phyloP scores from a whole-genome alignment of 257 asterid genomes.

The Nicotiana obtusifolia region DNA sequence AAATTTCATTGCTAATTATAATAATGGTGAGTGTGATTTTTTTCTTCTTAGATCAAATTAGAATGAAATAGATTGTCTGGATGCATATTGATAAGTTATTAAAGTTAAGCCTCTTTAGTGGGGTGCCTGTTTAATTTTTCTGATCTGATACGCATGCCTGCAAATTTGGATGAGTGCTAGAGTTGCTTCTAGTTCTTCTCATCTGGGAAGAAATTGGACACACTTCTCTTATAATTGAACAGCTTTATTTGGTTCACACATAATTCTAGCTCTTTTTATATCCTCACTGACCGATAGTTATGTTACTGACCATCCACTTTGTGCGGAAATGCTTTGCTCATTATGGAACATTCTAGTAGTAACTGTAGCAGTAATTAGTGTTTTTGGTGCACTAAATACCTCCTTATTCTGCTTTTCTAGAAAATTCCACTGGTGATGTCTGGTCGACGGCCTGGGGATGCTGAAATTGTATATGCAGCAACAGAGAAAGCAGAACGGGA shows the following conservation, averaged over 20 bases:
- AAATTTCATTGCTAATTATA: not conserved
- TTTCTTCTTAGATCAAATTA: not conserved
- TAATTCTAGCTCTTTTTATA: not conserved
- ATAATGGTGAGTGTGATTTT: not conserved
- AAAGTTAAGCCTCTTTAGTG: not conserved
- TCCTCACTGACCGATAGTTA: not conserved
- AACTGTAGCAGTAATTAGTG: not conserved
- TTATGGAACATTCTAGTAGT: not conserved
- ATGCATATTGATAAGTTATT: not conserved
- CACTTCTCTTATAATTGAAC: not conserved
- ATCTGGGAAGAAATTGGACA: not conserved
- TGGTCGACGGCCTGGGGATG: slow-evolving; percentile 89
- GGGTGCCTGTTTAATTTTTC: not conserved
- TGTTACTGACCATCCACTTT: not conserved
- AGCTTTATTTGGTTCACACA: not conserved
- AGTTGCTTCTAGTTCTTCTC: not conserved
- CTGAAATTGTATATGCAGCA: slow-evolving; percentile 81
- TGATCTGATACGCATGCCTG: not conserved
- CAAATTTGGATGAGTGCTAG: not conserved
- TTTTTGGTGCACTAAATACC: not conserved
- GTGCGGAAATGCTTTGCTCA: not conserved
- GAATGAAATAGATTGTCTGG: not conserved
- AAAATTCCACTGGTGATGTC: slow-evolving; percentile 80
- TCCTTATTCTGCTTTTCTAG: slow-evolving; percentile 26
- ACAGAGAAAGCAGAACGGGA: slow-evolving; percentile 84